Conservation (phyloP, 768 basidiomycete genomes). For the Termitomyces sp. region DNA sequence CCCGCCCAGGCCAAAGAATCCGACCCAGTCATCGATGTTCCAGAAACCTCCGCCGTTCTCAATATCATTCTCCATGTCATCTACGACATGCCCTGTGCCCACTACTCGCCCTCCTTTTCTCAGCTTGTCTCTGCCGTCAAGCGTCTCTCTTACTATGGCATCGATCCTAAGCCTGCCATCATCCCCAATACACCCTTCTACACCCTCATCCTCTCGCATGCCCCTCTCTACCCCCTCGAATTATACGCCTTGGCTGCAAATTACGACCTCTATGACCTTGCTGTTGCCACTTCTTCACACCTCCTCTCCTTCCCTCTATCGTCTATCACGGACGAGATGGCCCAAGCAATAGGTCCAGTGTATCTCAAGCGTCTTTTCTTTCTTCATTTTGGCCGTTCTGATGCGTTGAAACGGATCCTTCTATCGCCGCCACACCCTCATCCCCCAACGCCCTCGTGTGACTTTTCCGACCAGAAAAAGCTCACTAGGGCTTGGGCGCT, state of each 20-base stretch:
- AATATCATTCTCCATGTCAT: slow-evolving; percentile 73
- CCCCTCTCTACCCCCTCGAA: slow-evolving; percentile 67
- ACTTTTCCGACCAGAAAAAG: slow-evolving; percentile 76
- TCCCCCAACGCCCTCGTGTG: slow-evolving; percentile 65
- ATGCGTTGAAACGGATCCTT: slow-evolving; percentile 78
- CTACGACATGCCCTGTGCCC: slow-evolving; percentile 71
- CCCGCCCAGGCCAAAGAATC: slow-evolving; percentile 37
- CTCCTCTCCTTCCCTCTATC: slow-evolving; percentile 71
- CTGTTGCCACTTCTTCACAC: slow-evolving; percentile 72
- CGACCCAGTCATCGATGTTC: slow-evolving; percentile 56
- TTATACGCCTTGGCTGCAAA: slow-evolving; percentile 70
- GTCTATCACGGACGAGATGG: slow-evolving; percentile 68
- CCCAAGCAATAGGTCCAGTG: slow-evolving; percentile 64
- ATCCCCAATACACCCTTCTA: slow-evolving; percentile 55
- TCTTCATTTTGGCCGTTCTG: slow-evolving; percentile 78
- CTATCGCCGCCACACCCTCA: slow-evolving; percentile 75
- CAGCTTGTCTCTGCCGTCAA: slow-evolving; percentile 56
- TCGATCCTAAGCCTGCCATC: slow-evolving; percentile 47
- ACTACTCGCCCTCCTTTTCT: slow-evolving; percentile 69
- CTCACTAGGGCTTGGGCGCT: slow-evolving; percentile 80
- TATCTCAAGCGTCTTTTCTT: slow-evolving; percentile 84
- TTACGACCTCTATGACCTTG: slow-evolving; percentile 69
- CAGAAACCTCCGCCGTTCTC: slow-evolving; percentile 59
- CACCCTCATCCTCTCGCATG: slow-evolving; percentile 60
- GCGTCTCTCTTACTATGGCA: slow-evolving; percentile 58